A percentile compares a stretch with the other conserved stretches of the same genome.
phyloP scores from a whole-genome alignment of 371 early-diverging fungal species.

The Phascolomyces articulosus region DNA sequence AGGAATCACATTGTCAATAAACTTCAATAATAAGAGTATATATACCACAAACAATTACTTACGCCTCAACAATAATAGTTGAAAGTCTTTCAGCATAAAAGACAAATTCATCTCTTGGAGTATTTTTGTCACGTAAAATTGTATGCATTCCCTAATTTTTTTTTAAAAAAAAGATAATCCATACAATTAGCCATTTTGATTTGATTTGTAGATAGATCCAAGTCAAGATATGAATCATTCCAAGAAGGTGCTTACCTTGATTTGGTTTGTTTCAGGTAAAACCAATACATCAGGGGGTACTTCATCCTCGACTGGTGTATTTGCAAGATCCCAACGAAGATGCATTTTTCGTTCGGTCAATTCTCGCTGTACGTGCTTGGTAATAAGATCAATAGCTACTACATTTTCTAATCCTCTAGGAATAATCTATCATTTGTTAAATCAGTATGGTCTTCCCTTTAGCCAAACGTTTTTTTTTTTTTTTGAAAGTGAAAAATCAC shows the following conservation, averaged over 20 bases:
- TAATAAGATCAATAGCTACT: conserved; percentile 90
- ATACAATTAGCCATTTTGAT: too few relatives aligned
- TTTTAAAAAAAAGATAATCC: neutral
- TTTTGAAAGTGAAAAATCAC: conserved; percentile 7
- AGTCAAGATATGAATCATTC: too few relatives aligned
- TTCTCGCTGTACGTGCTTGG: conserved; percentile 84
- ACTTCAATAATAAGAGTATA: too few relatives aligned
- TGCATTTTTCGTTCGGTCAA: conserved; percentile 72
- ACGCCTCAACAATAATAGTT: conserved; percentile 82
- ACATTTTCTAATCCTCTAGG: conserved; percentile 90
- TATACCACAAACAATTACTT: too few relatives aligned
- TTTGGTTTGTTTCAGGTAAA: conserved; percentile 68
- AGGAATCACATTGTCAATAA: too few relatives aligned
- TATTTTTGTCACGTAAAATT: conserved; percentile 75
- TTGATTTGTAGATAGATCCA: too few relatives aligned
- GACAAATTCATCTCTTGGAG: conserved; percentile 84
- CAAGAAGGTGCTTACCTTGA: conserved; percentile 42
- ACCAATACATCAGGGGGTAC: conserved; percentile 57
- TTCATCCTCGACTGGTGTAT: conserved; percentile 37
- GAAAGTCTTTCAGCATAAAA: conserved; percentile 89
- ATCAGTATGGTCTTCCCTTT: neutral
- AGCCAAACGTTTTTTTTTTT: too few relatives aligned
- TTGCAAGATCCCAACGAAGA: conserved; percentile 67
- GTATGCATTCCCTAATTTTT: conserved; percentile 75
- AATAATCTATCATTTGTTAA: conserved; percentile 61